Base-by-base conservation (phyloP, 177 flowering plant species). In the Vitis hybrid region DNA sequence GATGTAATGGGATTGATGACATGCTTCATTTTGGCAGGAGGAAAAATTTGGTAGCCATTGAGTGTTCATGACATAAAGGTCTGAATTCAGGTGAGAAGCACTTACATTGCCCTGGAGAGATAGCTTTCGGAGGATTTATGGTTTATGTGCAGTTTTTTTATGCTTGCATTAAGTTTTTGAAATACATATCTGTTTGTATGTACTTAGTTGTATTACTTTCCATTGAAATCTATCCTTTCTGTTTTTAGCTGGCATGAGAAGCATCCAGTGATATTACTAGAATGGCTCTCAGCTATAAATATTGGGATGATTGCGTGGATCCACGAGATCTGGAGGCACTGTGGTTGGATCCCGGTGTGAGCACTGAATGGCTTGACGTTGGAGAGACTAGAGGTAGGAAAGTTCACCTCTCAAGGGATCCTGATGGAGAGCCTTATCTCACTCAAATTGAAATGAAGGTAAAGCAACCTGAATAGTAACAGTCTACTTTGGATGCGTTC, bases 381-480 rank as follows among this genome's bases (percentile, higher is more conserved):
- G 98, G 98, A 72, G 98, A 94, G 79, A 74, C 81, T 2, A 82
- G 60, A 74, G 94, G 87, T 12, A 79, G 83, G 51, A 94, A 84
- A 39, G 90, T 94, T 78, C 98, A 89, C 75, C 87, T 94, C 33
- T 91, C 95, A 61, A 85, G 98, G 26, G 97, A 91, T 86, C 94
- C 97, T 62, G 97, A 94, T 73, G 97, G 97, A 60, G 87, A 94
- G 51, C 80, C 83, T 75, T 94, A 68, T 74, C 83, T 94, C 60
- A 94, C 98, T 13, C 97, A 91, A 71, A 91, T 87, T 59, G 98
- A 94, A 79, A 89, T 93, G 93, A 87, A 69, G 97, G 98, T 94
- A 76, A 64, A 52, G 13, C 11, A 59, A 29, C 16, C 16, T 58
- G 53, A 19, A 16, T 58, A 10, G 10, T 19, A 10, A 31, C 5